Evolutionary conservation across 2,329 filamentous ascomycete species (phyloP), one percentile per base, ranked within the genome.

Genomic region (Rutstroemia sydowiana): DNA sequence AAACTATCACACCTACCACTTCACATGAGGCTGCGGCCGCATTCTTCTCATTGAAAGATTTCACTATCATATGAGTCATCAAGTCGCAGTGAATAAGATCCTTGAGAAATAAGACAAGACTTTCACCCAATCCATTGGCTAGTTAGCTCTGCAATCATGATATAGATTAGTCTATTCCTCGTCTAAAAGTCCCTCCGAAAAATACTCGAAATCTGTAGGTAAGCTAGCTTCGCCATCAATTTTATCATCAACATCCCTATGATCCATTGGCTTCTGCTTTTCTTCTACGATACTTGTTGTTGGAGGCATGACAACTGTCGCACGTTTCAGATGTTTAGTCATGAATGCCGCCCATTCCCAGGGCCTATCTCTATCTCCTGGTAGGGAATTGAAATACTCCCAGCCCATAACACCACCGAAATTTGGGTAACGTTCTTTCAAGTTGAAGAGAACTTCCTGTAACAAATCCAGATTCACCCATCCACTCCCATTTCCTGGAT

Each of bases 331-430:
- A 54, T 54, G 46, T 51, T 45, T 61, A 1, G 63, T 65, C 74
- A 93, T 84, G 52, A 76, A 75, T 43, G 75, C 76, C 0, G 87
- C 87, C 90, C 90, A 95, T 59, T 87, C 75, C 85, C 85, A 92
- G 0, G 88, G 87, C 51, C 75, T 70, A 11, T 73, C 71, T 2
- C 65, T 65, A 21, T 79, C 83, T 1, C 83, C 84, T 0, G 87
- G 86, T 53, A 82, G 67, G 51, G 84, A 81, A 71, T 95, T 95
- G 71, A 92, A 95, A 66, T 93, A 95, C 71, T 96, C 91, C 91
- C 91, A 96, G 2, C 89, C 89, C 83, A 93, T 93, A 6, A 96
- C 82, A 1, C 91, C 91, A 0, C 90, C 91, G 66, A 95, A 93
- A 1, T 72, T 71, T 1, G 79, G 78, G 47, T 87, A 87, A 53